A percentile compares a stretch with the other conserved stretches of the same genome.
phyloP scores from a whole-genome alignment of 495 filamentous ascomycete genomes.

The Diplogelasinospora grovesii region DNA sequence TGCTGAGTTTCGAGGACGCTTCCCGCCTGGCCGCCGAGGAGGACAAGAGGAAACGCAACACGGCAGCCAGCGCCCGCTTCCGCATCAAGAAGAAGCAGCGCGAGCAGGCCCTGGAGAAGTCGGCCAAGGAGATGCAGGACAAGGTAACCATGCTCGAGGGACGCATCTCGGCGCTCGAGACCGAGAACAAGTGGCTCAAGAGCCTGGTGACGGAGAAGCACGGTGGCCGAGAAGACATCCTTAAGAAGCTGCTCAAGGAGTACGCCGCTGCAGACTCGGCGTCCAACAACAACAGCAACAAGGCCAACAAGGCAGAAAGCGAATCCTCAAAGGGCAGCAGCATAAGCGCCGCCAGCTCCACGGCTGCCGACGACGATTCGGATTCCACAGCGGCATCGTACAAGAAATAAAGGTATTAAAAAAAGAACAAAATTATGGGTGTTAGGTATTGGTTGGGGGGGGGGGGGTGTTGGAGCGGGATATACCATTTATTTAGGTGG shows the following conservation, averaged over 20 bases:
- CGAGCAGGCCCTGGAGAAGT: conserved; percentile 85
- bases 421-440: no score
- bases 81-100: conserved; percentile 99
- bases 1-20: conserved; percentile 56
- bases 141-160: conserved; percentile 74
- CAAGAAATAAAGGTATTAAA: no score
- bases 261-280: conserved; percentile 14
- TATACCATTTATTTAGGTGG: no score
- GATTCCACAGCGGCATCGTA: no score
- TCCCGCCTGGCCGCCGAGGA: conserved; percentile 82
- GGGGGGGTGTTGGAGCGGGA: no score
- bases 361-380: conserved; percentile 5
- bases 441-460: no score
- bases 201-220: conserved; percentile 91
- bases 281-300: neutral
- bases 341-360: conserved; percentile 4
- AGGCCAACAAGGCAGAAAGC: conserved; percentile 8
- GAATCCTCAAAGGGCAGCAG: conserved; percentile 7
- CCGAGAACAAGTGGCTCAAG: conserved; percentile 96
- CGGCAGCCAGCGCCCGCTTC: conserved; percentile 89
- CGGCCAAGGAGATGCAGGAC: conserved; percentile 83
- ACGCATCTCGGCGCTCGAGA: conserved; percentile 79
- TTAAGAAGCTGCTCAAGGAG: conserved; percentile 39
- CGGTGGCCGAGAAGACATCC: conserved; percentile 47
- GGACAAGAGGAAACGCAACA: conserved; percentile 95